These are phyloP conservation scores for Heliosperma pusillum DNA, from an alignment of 148 eudicot species.

Conservation along the genomic window DNA sequence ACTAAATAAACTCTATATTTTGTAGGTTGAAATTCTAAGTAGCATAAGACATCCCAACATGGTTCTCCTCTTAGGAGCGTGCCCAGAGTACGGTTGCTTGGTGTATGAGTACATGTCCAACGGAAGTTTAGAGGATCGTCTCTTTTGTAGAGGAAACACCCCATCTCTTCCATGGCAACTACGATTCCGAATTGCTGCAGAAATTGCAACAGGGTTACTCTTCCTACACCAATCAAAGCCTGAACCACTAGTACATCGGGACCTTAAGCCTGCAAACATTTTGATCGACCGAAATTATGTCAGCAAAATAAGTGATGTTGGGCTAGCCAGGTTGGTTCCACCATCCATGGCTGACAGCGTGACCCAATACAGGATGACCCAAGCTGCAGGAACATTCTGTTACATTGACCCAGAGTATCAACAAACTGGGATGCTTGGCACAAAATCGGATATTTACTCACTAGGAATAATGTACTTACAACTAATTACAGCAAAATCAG, in stretches of 20 bases:
- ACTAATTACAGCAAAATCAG: conserved; percentile 51
- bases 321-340: conserved; percentile 66
- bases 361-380: conserved; percentile 65
- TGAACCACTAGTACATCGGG: conserved; percentile 71
- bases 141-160: conserved; percentile 39
- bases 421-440: conserved; percentile 68
- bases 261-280: conserved; percentile 66
- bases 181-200: conserved; percentile 68
- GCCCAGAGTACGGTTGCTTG: conserved; percentile 70
- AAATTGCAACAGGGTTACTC: conserved; percentile 53
- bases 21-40: conserved; percentile 67
- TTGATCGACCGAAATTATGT: conserved; percentile 52
- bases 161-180: conserved; percentile 59
- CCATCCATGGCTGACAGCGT: conserved; percentile 47
- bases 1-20: too few relatives aligned
- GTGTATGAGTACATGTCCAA: conserved; percentile 73
- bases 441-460: conserved; percentile 62
- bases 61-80: conserved; percentile 74
- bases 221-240: conserved; percentile 76
- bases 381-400: conserved; percentile 71
- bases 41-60: conserved; percentile 73
- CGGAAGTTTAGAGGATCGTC: conserved; percentile 68
- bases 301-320: conserved; percentile 73
- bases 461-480: conserved; percentile 59
- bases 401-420: conserved; percentile 86